A percentile compares a stretch with the other conserved stretches of the same genome.
Evolutionary conservation across 139 green algal genomes (phyloP).

Genomic region (Diplosphaera chodatii): DNA sequence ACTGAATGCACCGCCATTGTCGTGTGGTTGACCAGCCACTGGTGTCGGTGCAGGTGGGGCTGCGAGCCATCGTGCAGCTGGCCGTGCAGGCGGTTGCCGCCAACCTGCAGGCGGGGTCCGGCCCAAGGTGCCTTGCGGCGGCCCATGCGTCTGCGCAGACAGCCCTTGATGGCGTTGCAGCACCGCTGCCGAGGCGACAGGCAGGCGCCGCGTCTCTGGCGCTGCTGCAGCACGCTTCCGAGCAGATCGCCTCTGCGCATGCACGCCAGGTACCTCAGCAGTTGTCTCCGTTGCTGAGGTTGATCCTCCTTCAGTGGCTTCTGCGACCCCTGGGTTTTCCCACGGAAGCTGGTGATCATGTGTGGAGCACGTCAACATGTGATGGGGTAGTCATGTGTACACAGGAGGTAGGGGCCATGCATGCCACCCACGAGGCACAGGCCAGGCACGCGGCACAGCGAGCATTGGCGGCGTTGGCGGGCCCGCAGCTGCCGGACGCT

Average conservation of each 20-base stretch:
- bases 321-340: no score
- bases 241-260: background rate
- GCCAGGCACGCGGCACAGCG: background rate
- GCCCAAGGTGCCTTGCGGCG: background rate
- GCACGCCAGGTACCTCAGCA: background rate
- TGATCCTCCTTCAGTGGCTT: no score
- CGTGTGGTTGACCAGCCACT: background rate
- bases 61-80: background rate
- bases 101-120: background rate
- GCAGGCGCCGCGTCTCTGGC: no score
- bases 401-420: constrained; percentile 1
- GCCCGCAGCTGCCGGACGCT: constrained; percentile 1
- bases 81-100: background rate
- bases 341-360: no score
- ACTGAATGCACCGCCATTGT: no score
- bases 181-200: background rate
- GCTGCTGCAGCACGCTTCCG: background rate
- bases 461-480: constrained; percentile 13
- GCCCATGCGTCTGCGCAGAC: background rate
- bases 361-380: no score
- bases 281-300: no score
- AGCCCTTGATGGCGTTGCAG: background rate
- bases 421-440: background rate
- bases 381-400: no score
- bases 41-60: background rate